Conservation (phyloP, 176 grass and related monocot species). For the Paspalum notatum region DNA sequence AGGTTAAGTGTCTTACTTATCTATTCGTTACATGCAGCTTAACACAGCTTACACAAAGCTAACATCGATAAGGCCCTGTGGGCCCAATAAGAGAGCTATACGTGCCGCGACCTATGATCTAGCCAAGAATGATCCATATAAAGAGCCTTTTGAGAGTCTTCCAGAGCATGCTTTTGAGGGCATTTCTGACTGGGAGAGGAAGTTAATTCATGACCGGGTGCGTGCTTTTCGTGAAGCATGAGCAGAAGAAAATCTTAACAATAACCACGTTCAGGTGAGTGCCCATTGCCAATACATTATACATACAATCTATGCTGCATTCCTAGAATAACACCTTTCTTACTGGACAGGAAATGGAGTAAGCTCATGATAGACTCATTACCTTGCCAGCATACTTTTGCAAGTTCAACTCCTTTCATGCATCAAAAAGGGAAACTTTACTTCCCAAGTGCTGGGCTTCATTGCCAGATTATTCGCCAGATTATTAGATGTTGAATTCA, state of each 20-base stretch:
- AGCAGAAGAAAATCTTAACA: slow-evolving; percentile 13
- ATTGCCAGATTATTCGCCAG: not conserved
- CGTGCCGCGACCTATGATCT: slow-evolving; percentile 73
- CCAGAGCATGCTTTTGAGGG: slow-evolving; percentile 72
- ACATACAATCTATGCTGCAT: not conserved
- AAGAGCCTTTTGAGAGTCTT: slow-evolving; percentile 83
- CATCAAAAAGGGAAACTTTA: not conserved
- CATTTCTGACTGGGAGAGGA: slow-evolving; percentile 69
- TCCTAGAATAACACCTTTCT: not conserved
- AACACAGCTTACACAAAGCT: slow-evolving; percentile 67
- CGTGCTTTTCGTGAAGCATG: slow-evolving; percentile 52
- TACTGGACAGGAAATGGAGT: not conserved
- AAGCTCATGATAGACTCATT: not conserved
- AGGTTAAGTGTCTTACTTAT: not conserved
- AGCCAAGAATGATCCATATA: slow-evolving; percentile 74
- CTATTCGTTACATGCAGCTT: slow-evolving; percentile 50
- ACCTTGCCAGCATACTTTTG: not conserved
- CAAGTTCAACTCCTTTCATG: not conserved
- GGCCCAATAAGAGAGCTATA: slow-evolving; percentile 79
- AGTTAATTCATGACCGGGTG: slow-evolving; percentile 63
- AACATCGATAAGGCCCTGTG: slow-evolving; percentile 72
- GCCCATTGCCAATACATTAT: not conserved
- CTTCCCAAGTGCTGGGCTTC: not conserved
- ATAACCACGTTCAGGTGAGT: not conserved
- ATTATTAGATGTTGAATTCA: slow-evolving; percentile 5